Percentiles rank a stretch among this genome's conserved stretches.
phyloP scores from a whole-genome alignment of 257 asterid species.

The Paraleonurus japonicus region DNA sequence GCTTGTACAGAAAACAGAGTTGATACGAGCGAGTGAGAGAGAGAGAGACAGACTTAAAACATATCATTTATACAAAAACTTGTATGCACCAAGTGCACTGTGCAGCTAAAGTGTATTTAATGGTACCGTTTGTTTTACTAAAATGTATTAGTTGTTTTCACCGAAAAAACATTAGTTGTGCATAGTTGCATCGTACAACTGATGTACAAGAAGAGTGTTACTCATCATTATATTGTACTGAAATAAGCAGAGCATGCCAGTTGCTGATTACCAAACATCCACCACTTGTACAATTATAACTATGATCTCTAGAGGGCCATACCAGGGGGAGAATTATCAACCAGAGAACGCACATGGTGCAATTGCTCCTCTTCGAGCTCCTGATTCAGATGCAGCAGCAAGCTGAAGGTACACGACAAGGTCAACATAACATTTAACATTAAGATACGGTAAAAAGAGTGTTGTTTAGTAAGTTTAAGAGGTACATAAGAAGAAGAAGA shows the following conservation, averaged over 20 bases:
- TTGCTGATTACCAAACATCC: too few species aligned
- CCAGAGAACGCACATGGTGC: slow-evolving; percentile 48
- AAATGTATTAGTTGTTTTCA: too few species aligned
- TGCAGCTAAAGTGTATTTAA: too few species aligned
- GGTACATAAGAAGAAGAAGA: background rate
- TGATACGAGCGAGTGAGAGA: background rate
- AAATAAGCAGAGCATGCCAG: background rate
- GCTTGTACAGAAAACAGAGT: background rate
- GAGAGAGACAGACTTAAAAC: background rate
- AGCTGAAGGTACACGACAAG: slow-evolving; percentile 29
- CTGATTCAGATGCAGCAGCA: slow-evolving; percentile 43
- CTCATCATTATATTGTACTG: background rate
- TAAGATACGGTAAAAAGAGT: too few species aligned
- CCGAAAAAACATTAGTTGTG: too few species aligned
- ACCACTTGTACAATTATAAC: background rate
- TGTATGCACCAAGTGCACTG: too few species aligned
- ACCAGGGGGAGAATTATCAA: slow-evolving; percentile 62
- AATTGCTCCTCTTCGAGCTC: slow-evolving; percentile 62
- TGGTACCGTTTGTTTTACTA: too few species aligned
- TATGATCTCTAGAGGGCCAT: slow-evolving; percentile 23
- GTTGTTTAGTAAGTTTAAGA: too few species aligned
- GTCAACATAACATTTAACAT: background rate
- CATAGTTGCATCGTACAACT: too few species aligned
- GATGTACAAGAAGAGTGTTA: too few species aligned
- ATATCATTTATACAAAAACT: background rate